A percentile compares a stretch with the other conserved stretches of the same genome.
phyloP scores from a whole-genome alignment of 1,284 basidiomycete species.

The Mycocalia duriaeana region DNA sequence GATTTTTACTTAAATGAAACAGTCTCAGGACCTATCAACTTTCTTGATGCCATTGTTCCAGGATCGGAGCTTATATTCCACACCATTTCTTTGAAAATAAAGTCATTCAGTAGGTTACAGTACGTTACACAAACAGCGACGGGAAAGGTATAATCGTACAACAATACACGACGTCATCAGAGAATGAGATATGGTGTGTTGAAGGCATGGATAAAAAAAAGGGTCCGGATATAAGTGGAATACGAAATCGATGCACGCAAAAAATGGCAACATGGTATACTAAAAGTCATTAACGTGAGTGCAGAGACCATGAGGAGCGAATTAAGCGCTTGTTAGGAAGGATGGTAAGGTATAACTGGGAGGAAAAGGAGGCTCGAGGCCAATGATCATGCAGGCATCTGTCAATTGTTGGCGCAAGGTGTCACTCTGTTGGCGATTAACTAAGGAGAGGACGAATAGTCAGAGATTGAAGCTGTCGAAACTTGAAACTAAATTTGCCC shows the following conservation, averaged over 20 bases:
- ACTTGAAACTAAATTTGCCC: conserved; percentile 16
- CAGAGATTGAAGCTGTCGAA: neutral
- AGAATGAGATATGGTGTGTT: conserved; percentile 7
- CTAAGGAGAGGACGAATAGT: conserved; percentile 25
- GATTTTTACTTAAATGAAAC: no score
- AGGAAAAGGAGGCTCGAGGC: conserved; percentile 35
- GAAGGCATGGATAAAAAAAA: conserved; percentile 30
- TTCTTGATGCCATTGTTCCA: no score
- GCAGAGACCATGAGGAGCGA: neutral
- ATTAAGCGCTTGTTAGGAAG: conserved; percentile 12
- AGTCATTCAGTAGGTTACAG: no score
- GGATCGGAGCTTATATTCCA: no score
- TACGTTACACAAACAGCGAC: no score
- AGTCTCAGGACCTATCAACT: no score
- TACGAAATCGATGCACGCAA: conserved; percentile 30
- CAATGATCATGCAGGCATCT: conserved; percentile 39
- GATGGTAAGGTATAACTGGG: conserved; percentile 32
- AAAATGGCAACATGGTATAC: neutral
- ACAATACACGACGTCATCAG: neutral
- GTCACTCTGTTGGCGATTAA: conserved; percentile 39
- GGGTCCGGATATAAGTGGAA: conserved; percentile 35
- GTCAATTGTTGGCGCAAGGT: conserved; percentile 41
- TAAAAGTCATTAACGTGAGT: conserved; percentile 40
- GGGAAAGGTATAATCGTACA: no score
- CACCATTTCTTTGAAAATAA: no score